Percentiles rank a stretch among this genome's conserved stretches.
phyloP scores from a whole-genome alignment of 2,329 filamentous ascomycete genomes.

The Sarocladium brachiariae region DNA sequence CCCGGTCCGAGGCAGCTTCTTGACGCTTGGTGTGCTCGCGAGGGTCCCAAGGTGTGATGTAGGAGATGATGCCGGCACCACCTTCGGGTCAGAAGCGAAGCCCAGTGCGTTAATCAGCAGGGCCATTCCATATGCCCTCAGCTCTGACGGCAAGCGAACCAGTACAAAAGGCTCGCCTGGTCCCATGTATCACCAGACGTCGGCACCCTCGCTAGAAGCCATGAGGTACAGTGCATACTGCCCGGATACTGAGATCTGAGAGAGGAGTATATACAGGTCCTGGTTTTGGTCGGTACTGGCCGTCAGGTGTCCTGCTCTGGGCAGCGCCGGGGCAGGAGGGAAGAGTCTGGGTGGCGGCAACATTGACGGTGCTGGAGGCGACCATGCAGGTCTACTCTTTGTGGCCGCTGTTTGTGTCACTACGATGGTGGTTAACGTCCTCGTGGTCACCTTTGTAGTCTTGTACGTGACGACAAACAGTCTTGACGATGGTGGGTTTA shows the following conservation, averaged over 20 bases:
- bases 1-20: not conserved
- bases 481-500: not conserved
- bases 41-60: conserved; percentile 1
- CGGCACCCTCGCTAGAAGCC: not conserved
- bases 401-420: not conserved
- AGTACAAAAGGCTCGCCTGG: not conserved
- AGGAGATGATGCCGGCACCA: not conserved
- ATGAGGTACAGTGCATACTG: not conserved
- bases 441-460: not conserved
- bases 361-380: not conserved
- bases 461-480: not conserved
- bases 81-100: not conserved
- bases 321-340: not conserved
- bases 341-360: not conserved
- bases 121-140: not conserved
- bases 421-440: not conserved
- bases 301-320: not conserved
- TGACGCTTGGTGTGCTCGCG: not conserved
- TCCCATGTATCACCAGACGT: not conserved
- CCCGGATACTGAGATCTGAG: not conserved
- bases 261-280: not conserved
- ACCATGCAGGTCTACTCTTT: conserved; percentile 1
- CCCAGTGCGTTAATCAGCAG: not conserved
- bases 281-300: not conserved
- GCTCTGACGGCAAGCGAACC: not conserved